A percentile compares a stretch with the other conserved stretches of the same genome.
phyloP scores from a whole-genome alignment of 2,329 filamentous ascomycete genomes.

The Chaetomiaceae sp. region DNA sequence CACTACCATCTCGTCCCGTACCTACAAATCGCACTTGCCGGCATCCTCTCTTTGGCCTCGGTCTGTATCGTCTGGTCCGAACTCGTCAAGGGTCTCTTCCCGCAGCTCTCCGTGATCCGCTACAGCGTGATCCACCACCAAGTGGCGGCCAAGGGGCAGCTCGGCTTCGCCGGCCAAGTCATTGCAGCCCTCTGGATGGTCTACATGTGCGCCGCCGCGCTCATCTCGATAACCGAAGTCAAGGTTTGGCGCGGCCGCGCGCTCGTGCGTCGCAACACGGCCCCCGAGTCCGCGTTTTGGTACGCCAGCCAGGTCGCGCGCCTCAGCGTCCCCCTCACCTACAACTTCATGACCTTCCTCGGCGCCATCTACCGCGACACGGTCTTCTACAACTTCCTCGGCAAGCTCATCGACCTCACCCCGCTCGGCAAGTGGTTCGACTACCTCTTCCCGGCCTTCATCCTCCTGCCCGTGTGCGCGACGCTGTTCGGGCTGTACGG shows the following conservation, averaged over 20 bases:
- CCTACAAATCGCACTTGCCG: conserved; percentile 59
- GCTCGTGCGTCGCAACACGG: conserved; percentile 83
- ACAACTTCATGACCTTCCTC: conserved; percentile 94
- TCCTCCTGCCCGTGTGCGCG: conserved; percentile 78
- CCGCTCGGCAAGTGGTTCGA: conserved; percentile 79
- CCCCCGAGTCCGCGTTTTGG: conserved; percentile 91
- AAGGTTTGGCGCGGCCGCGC: conserved; percentile 97
- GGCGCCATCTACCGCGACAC: conserved; percentile 71
- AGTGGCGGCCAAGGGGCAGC: conserved; percentile 63
- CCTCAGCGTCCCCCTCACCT: conserved; percentile 85
- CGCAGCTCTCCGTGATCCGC: conserved; percentile 65
- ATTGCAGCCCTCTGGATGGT: conserved; percentile 84
- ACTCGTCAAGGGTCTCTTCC: conserved; percentile 75
- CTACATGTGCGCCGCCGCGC: conserved; percentile 91
- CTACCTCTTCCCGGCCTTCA: conserved; percentile 80
- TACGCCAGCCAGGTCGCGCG: conserved; percentile 90
- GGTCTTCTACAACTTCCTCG: conserved; percentile 83
- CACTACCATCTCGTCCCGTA: conserved; percentile 71
- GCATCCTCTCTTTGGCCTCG: conserved; percentile 68
- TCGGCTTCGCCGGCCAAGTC: conserved; percentile 81
- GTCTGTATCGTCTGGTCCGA: conserved; percentile 89
- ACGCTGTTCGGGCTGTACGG: conserved; percentile 89
- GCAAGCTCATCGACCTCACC: conserved; percentile 76
- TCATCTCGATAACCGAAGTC: conserved; percentile 83
- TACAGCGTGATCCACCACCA: conserved; percentile 71